These are phyloP conservation scores for Solanum verrucosum DNA, from an alignment of 257 asterid genomes.

Conservation along the genomic window DNA sequence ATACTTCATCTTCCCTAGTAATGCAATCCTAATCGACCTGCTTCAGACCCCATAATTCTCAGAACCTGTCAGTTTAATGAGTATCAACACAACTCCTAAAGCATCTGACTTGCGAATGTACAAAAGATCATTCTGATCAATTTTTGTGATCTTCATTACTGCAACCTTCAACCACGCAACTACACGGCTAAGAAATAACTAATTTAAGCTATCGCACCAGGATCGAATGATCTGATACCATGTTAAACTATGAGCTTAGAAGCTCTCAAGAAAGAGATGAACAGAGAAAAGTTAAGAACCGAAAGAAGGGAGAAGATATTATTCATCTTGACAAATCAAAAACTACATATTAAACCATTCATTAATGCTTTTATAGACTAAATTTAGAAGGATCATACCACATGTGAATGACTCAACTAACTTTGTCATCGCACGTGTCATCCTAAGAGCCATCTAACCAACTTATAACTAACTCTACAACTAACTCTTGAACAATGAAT, in stretches of 20 bases:
- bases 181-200: background rate
- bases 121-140: background rate
- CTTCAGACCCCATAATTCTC: too few species aligned
- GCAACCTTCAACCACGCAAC: background rate
- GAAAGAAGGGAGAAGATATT: too few species aligned
- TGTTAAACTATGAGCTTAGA: background rate
- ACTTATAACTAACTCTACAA: background rate
- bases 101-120: background rate
- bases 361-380: background rate
- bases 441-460: background rate
- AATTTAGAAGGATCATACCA: too few species aligned
- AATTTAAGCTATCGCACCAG: too few species aligned
- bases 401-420: background rate
- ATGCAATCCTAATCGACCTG: too few species aligned
- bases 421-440: background rate
- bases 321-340: background rate
- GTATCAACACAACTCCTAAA: too few species aligned
- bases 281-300: background rate
- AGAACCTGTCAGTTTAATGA: too few species aligned
- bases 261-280: background rate
- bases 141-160: background rate
- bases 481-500: background rate
- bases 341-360: too few species aligned
- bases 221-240: background rate
- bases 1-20: too few species aligned